phyloP scores from a whole-genome alignment of 352 stramenopile genomes.

The Globisporangium nunn region DNA sequence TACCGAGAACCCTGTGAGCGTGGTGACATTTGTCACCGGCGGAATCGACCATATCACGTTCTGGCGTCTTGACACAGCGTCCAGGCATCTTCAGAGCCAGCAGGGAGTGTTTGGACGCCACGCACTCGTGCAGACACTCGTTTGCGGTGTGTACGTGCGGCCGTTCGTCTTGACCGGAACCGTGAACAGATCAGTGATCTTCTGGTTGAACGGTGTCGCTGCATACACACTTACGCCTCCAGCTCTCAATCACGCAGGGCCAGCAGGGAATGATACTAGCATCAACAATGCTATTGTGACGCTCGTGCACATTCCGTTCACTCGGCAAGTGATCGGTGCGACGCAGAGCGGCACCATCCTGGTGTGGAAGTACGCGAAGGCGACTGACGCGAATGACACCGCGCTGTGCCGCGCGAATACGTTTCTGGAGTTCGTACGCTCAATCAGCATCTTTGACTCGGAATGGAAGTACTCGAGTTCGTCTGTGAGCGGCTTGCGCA shows the following conservation, averaged over 20 bases:
- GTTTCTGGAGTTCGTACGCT: constrained; percentile 27
- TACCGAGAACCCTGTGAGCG: background rate
- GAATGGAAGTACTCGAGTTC: constrained; percentile 9
- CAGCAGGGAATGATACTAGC: background rate
- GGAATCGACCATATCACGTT: constrained; percentile 67
- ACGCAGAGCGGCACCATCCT: constrained; percentile 25
- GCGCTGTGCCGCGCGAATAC: constrained; percentile 17
- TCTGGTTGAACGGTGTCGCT: constrained; percentile 53
- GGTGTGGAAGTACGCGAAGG: constrained; percentile 26
- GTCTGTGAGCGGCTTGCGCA: constrained; percentile 6
- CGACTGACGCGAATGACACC: background rate
- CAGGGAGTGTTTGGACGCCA: constrained; percentile 61
- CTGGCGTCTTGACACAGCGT: constrained; percentile 44
- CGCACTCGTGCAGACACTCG: constrained; percentile 38
- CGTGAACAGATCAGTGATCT: constrained; percentile 32
- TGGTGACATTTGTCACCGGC: constrained; percentile 42
- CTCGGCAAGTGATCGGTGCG: constrained; percentile 34
- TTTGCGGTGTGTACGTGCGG: constrained; percentile 30
- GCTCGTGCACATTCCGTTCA: constrained; percentile 26
- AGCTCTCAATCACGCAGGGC: background rate
- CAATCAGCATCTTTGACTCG: constrained; percentile 10
- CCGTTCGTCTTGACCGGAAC: constrained; percentile 54
- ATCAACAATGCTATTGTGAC: constrained; percentile 21
- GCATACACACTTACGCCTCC: constrained; percentile 27
- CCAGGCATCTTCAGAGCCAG: constrained; percentile 38